phyloP scores from a whole-genome alignment of 345 rosid genomes.

The Lepidium sativum region DNA sequence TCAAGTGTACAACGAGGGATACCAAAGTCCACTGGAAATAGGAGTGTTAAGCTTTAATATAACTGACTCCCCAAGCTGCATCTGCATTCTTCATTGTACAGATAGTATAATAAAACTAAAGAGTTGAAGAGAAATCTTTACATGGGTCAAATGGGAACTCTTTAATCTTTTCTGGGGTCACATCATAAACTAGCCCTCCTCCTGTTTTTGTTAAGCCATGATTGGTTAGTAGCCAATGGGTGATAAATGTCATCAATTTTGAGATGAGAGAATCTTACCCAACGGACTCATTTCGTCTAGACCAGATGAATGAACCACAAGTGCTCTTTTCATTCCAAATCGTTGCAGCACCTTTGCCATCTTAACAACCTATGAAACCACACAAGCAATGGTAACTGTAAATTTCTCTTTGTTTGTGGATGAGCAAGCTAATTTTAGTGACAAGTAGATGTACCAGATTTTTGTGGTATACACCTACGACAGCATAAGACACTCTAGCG shows the following conservation, averaged over 20 bases:
- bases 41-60: not conserved
- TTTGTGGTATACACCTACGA: slow-evolving; percentile 82
- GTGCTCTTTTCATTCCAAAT: slow-evolving; percentile 88
- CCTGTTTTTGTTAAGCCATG: slow-evolving; percentile 33
- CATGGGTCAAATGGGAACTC: slow-evolving; percentile 85
- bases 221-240: not conserved
- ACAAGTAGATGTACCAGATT: slow-evolving; percentile 43
- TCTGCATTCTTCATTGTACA: not conserved
- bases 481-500: slow-evolving; percentile 72
- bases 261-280: slow-evolving; percentile 33
- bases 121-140: slow-evolving; percentile 26
- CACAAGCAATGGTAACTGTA: not conserved
- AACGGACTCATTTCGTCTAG: slow-evolving; percentile 96
- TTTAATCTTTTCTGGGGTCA: slow-evolving; percentile 58
- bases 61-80: not conserved
- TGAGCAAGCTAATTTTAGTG: not conserved
- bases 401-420: not conserved
- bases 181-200: slow-evolving; percentile 63
- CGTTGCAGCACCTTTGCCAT: slow-evolving; percentile 87
- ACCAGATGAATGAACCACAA: slow-evolving; percentile 94
- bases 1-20: slow-evolving; percentile 82
- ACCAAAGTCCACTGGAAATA: slow-evolving; percentile 72
- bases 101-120: not conserved
- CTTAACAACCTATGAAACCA: slow-evolving; percentile 56
- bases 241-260: not conserved